phyloP scores from a whole-genome alignment of 2,329 filamentous ascomycete genomes.

The Monosporascus ibericus region DNA sequence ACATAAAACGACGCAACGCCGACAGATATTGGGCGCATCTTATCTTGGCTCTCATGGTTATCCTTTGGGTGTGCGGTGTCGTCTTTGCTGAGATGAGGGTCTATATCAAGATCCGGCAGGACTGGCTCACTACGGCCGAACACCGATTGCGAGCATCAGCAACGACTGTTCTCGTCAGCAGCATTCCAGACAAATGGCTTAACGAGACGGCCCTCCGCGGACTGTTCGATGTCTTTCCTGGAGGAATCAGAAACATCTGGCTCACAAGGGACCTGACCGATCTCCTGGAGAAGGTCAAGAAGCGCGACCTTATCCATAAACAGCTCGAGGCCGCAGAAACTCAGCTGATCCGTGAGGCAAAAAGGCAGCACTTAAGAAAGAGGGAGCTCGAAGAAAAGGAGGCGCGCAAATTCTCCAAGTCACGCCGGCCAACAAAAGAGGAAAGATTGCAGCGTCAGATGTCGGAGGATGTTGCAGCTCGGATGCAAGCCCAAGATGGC shows the following conservation, averaged over 20 bases:
- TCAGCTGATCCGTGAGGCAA: conserved; percentile 71
- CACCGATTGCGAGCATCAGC: conserved; percentile 90
- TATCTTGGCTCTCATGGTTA: conserved; percentile 68
- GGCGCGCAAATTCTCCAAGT: conserved; percentile 45
- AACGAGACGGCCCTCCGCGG: conserved; percentile 73
- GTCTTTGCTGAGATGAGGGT: conserved; percentile 81
- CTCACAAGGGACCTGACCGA: conserved; percentile 85
- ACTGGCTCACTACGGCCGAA: conserved; percentile 89
- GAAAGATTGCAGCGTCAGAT: conserved; percentile 42
- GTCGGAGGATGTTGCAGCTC: conserved; percentile 43
- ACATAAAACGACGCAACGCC: conserved; percentile 62
- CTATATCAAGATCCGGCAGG: conserved; percentile 89
- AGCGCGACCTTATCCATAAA: conserved; percentile 64
- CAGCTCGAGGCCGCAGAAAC: conserved; percentile 78
- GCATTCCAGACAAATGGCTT: conserved; percentile 87
- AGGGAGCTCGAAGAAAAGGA: conserved; percentile 59
- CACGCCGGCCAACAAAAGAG: conserved; percentile 44
- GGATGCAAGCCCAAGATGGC: conserved; percentile 41
- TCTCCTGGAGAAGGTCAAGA: conserved; percentile 76
- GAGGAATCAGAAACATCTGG: conserved; percentile 93
- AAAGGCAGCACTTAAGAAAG: conserved; percentile 70
- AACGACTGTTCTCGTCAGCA: conserved; percentile 88
- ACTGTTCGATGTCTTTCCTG: conserved; percentile 92
- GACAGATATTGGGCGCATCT: conserved; percentile 79
- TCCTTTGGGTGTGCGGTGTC: conserved; percentile 80